phyloP scores from a whole-genome alignment of 345 rosid species.

The Turritis glabra region DNA sequence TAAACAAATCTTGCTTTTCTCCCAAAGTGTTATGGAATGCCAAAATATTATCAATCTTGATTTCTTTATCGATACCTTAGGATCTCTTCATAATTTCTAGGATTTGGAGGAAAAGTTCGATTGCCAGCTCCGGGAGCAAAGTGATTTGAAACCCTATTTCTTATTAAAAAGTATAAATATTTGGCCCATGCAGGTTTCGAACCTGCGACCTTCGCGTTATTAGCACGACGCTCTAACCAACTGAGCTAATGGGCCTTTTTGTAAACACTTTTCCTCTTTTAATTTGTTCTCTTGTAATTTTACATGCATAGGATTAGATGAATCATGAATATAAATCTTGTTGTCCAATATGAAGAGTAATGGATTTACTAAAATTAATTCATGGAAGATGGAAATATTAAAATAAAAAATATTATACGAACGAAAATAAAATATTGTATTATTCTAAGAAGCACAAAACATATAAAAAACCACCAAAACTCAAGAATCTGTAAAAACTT shows the following conservation, averaged over 20 bases:
- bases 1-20: no score
- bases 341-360: not conserved
- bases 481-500: not conserved
- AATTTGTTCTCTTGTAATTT: not conserved
- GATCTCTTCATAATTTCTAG: no score
- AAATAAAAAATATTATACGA: not conserved
- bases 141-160: no score
- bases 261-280: not conserved
- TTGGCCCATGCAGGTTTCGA: constrained; percentile 29
- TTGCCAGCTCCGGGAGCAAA: no score
- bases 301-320: not conserved
- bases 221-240: constrained; percentile 68
- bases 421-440: not conserved
- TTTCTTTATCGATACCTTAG: no score
- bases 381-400: not conserved
- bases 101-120: no score
- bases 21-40: no score
- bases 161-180: not conserved
- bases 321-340: no score
- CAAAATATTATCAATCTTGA: no score
- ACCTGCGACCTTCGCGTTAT: constrained; percentile 89
- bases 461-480: not conserved
- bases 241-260: not conserved
- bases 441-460: not conserved
- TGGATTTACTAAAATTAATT: not conserved